These are phyloP conservation scores for Sporothrix inflata DNA, from an alignment of 2,329 filamentous ascomycete species.

Conservation along the genomic window DNA sequence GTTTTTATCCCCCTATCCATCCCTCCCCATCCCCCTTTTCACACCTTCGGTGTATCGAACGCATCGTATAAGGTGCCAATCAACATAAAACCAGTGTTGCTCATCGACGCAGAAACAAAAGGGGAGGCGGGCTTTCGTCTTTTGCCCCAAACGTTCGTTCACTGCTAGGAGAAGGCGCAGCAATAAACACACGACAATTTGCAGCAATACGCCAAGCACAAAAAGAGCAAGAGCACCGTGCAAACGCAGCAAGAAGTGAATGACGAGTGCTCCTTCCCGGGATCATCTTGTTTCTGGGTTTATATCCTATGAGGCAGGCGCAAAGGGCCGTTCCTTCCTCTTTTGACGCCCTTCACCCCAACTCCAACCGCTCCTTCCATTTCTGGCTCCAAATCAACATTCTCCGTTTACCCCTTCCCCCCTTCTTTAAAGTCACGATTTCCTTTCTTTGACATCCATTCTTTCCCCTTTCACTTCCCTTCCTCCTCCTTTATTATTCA, in stretches of 20 bases:
- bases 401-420: neutral
- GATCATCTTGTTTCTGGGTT: neutral
- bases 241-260: slow-evolving; percentile 19
- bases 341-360: neutral
- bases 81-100: slow-evolving; percentile 13
- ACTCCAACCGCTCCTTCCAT: neutral
- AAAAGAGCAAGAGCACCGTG: neutral
- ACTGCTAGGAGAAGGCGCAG: neutral
- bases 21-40: neutral
- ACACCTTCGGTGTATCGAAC: neutral
- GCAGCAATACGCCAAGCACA: slow-evolving; percentile 13
- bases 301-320: slow-evolving; percentile 17
- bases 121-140: neutral
- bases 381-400: slow-evolving; percentile 13
- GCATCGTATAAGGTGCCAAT: slow-evolving; percentile 20
- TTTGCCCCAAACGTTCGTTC: neutral
- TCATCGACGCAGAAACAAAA: slow-evolving; percentile 8
- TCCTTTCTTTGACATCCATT: neutral
- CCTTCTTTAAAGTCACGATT: neutral
- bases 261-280: slow-evolving; percentile 12
- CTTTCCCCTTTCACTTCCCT: neutral
- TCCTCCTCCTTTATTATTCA: neutral
- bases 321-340: slow-evolving; percentile 22
- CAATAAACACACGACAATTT: neutral
- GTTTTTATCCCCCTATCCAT: neutral